Base-by-base conservation (phyloP, 2,329 filamentous ascomycete genomes). In the Fusarium bactridioides region DNA sequence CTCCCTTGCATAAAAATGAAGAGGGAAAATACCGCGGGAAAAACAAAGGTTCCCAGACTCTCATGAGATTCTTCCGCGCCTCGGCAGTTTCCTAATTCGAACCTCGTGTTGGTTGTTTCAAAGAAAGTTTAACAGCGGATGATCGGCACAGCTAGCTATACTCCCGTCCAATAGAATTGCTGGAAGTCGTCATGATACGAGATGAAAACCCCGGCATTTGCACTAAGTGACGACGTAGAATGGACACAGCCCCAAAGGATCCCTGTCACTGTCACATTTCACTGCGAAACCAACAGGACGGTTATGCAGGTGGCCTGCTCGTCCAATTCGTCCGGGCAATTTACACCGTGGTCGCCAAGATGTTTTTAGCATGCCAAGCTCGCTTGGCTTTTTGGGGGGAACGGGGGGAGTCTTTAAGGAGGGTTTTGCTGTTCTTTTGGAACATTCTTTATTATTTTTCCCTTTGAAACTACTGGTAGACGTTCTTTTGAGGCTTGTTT, bases 321-420 rank as follows among this genome's bases (percentile, higher is more conserved):
- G 13, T 33, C 16, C 23, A 23, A 47, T 57, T 57, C 54, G 54
- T 21, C 50, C 25, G 47, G 59, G 12, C 12, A 40, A 48, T 54
- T 35, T 53, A 37, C 38, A 48, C 41, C 29, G 33, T 10, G 7
- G 23, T 16, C 25, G 66, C 66, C 66, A 69, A 69, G 64, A 37
- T 45, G 7, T 6, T 47, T 27, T 12, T n/a, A 9, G 16, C 27
- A 45, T 69, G 66, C 66, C 58, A 69, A 69, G 66, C 47, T 40
- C 19, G 10, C 64, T 69, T 58, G 31, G 65, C 64, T 29, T 51
- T 23, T 45, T 21, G 7, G 21, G 47, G 54, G 31, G 50, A 0
- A 25, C 25, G 25, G 37, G 10, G 10, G 12, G 25, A n/a, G 25
- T 21, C 23, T 40, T 67, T 43, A 47, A 47, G 45, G 29, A 35